Evolutionary conservation across 1,284 basidiomycete genomes (phyloP).

Genomic region (Ustilago xerochloae): DNA sequence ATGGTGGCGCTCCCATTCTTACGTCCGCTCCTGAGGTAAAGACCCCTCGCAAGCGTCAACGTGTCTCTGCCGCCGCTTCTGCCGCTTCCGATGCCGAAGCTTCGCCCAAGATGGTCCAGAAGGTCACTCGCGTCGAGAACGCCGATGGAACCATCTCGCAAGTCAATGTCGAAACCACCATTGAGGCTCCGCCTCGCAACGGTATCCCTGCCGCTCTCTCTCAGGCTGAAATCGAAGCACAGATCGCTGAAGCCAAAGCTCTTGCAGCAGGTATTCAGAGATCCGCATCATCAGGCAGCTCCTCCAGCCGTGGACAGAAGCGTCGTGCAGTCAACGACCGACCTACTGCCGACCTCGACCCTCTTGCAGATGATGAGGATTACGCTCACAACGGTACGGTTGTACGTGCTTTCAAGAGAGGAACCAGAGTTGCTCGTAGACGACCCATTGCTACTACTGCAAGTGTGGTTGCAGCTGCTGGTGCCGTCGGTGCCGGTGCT

Average conservation of each 20-base stretch:
- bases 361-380: conserved; percentile 53
- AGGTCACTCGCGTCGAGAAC: conserved; percentile 37
- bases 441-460: conserved; percentile 58
- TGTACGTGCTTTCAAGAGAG: conserved; percentile 44
- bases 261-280: conserved; percentile 59
- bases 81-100: conserved; percentile 25
- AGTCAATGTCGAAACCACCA: conserved; percentile 44
- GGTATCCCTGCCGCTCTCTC: conserved; percentile 42
- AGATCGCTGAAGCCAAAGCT: conserved; percentile 59
- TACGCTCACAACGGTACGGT: conserved; percentile 48
- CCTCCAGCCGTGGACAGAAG: conserved; percentile 43
- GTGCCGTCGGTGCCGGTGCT: conserved; percentile 61
- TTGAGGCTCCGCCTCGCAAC: conserved; percentile 28
- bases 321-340: conserved; percentile 60
- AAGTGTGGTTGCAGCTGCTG: conserved; percentile 59
- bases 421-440: conserved; percentile 50
- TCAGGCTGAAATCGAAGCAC: conserved; percentile 60
- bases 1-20: conserved; percentile 53
- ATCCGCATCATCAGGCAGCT: conserved; percentile 18
- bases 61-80: conserved; percentile 35
- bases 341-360: conserved; percentile 40
- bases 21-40: conserved; percentile 42
- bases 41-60: conserved; percentile 47
- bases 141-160: conserved; percentile 38
- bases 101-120: conserved; percentile 48